Base-by-base conservation (phyloP, 768 basidiomycete genomes). In the Tulasnella sp. region DNA sequence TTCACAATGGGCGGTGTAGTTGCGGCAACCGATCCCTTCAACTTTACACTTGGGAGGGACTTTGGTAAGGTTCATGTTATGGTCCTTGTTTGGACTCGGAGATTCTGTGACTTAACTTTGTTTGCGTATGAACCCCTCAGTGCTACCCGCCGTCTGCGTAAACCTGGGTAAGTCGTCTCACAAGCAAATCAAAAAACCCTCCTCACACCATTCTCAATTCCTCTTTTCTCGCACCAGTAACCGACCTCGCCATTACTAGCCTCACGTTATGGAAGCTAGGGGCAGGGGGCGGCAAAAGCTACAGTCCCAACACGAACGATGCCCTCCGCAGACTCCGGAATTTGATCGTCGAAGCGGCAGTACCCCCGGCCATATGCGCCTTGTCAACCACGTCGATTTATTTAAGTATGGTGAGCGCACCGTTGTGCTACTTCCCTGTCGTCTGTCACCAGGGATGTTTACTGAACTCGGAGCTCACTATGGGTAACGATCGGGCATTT, bases 91-190 rank as follows among this genome's bases (percentile, higher is more conserved):
- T n/a, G 24, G 12, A 46, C 16, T n/a, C 24, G 7, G 9, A 69
- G 7, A 0, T n/a, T 28, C 37, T 16, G 28, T 37, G 64, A 14
- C 28, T 18, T 2, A 46, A 20, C 3, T 44, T 34, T 34, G 8
- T 28, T 69, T 5, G 28, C 64, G 37, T 6, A 6, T 6, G 2
- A 22, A 31, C 14, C 28, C 0, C 34, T 14, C n/a, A 77, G 76
- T 50, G 24, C 34, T 42, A 22, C 76, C 76, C 16, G 50, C 50
- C 34, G 6, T 50, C 4, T 48, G 41, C 34, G 20, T 77, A 3
- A 77, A 77, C 40, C 31, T 77, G 6, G n/a, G 76, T 77, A 37
- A 22, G 76, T 75, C 50, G 22, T 24, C 50, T 54, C 24, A 18
- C 20, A 14, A n/a, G 0, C 3, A 24, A 54, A 12, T 18, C 44